These are phyloP conservation scores for Phyllosticta capitalensis DNA, from an alignment of 2,329 filamentous ascomycete genomes.

Conservation along the genomic window DNA sequence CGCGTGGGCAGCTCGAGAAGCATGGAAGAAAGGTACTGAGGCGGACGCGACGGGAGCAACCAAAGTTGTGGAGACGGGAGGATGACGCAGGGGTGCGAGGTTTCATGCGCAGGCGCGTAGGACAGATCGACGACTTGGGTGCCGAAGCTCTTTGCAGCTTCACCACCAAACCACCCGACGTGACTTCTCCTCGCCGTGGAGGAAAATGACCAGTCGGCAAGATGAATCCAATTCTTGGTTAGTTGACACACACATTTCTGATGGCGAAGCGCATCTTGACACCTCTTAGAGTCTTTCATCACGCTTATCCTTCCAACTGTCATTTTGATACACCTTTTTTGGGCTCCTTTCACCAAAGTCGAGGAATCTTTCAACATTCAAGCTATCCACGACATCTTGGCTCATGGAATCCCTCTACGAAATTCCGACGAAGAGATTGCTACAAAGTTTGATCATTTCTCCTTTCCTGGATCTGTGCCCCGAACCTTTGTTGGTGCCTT, in stretches of 20 bases:
- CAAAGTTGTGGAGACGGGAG: not conserved
- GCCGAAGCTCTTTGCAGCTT: not conserved
- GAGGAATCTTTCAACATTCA: conserved; percentile 98
- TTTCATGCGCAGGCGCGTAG: not conserved
- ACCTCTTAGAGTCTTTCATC: conserved; percentile 3
- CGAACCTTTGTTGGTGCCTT: conserved; percentile 81
- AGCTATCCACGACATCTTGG: conserved; percentile 79
- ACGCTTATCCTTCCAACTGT: conserved; percentile 26
- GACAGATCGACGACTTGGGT: not conserved
- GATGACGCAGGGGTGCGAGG: conserved; percentile 6
- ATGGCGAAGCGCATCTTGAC: not conserved
- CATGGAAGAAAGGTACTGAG: not conserved
- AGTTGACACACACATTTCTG: not conserved
- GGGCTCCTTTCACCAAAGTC: conserved; percentile 89
- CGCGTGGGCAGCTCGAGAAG: not conserved
- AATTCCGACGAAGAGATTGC: conserved; percentile 47
- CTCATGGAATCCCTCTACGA: conserved; percentile 61
- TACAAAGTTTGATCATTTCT: conserved; percentile 73
- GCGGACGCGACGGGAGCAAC: conserved; percentile 1
- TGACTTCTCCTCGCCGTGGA: not conserved
- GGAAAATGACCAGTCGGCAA: not conserved
- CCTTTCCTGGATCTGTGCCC: conserved; percentile 84
- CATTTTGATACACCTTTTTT: conserved; percentile 58
- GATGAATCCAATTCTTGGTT: conserved; percentile 8
- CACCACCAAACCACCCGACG: not conserved